Evolutionary conservation across 371 early-diverging fungal species (phyloP).

Genomic region (Actinomortierella wolfii): DNA sequence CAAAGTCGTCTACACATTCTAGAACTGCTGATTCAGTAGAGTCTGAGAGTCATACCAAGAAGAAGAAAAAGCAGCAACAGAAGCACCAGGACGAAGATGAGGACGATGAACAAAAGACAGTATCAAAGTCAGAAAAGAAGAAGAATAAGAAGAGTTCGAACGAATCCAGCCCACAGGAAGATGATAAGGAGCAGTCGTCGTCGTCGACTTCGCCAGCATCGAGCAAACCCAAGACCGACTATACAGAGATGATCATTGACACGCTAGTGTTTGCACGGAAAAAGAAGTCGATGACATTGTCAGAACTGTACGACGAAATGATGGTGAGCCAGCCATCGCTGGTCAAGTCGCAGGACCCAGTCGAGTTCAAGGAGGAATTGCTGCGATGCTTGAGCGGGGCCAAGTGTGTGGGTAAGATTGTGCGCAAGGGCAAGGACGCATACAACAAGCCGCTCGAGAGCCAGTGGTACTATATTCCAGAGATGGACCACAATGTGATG

Average conservation of each 20-base stretch:
- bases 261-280: slow-evolving; percentile 44
- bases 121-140: background rate
- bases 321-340: slow-evolving; percentile 35
- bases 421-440: slow-evolving; percentile 67
- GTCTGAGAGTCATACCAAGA: background rate
- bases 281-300: slow-evolving; percentile 43
- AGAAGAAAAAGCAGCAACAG: background rate
- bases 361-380: slow-evolving; percentile 43
- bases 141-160: background rate
- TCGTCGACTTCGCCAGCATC: background rate
- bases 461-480: slow-evolving; percentile 65
- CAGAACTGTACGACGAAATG: slow-evolving; percentile 44
- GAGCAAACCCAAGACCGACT: slow-evolving; percentile 26
- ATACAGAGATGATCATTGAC: slow-evolving; percentile 47
- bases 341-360: slow-evolving; percentile 15
- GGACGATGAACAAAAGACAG: background rate
- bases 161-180: background rate
- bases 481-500: slow-evolving; percentile 52
- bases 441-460: slow-evolving; percentile 67
- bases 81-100: too few species aligned
- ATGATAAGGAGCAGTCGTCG: background rate
- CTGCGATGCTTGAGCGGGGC: slow-evolving; percentile 37
- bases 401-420: slow-evolving; percentile 56
- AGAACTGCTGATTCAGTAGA: too few species aligned
- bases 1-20: too few species aligned